phyloP scores from a whole-genome alignment of 176 grass and related monocot species.

The Oryza coarctata region DNA sequence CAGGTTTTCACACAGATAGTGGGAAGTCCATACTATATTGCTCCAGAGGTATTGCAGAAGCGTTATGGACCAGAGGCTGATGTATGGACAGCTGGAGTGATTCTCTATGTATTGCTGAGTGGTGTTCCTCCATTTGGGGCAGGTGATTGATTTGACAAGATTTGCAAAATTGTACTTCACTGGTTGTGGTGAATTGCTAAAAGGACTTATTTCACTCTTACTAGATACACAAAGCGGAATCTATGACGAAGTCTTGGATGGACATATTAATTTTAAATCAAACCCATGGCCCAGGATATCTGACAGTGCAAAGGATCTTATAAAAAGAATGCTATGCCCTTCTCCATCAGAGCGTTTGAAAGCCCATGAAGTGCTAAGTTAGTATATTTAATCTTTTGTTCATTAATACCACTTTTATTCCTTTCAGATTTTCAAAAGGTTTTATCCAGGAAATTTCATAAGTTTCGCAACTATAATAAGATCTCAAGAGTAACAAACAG shows the following conservation, averaged over 20 bases:
- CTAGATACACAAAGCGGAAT: conserved; percentile 46
- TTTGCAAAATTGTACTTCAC: neutral
- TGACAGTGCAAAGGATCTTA: conserved; percentile 74
- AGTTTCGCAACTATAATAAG: neutral
- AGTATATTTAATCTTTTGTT: conserved; percentile 21
- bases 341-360: conserved; percentile 60
- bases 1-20: conserved; percentile 58
- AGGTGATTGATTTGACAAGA: conserved; percentile 36
- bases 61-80: conserved; percentile 61
- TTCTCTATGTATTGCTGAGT: conserved; percentile 65
- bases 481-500: neutral
- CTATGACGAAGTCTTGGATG: conserved; percentile 56
- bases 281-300: conserved; percentile 60
- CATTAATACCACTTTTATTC: neutral
- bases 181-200: conserved; percentile 19
- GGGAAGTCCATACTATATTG: conserved; percentile 62
- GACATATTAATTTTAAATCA: conserved; percentile 61
- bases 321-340: conserved; percentile 73
- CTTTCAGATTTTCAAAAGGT: neutral
- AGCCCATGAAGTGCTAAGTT: conserved; percentile 74
- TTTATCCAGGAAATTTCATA: neutral
- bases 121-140: conserved; percentile 71
- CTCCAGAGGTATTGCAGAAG: conserved; percentile 58
- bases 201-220: conserved; percentile 16
- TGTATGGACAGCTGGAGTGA: conserved; percentile 64